Percentiles rank a stretch among this genome's conserved stretches.
These are phyloP conservation scores for Paraphaeosphaeria sporulosa DNA, from an alignment of 2,329 filamentous ascomycete genomes.

Conservation along the genomic window DNA sequence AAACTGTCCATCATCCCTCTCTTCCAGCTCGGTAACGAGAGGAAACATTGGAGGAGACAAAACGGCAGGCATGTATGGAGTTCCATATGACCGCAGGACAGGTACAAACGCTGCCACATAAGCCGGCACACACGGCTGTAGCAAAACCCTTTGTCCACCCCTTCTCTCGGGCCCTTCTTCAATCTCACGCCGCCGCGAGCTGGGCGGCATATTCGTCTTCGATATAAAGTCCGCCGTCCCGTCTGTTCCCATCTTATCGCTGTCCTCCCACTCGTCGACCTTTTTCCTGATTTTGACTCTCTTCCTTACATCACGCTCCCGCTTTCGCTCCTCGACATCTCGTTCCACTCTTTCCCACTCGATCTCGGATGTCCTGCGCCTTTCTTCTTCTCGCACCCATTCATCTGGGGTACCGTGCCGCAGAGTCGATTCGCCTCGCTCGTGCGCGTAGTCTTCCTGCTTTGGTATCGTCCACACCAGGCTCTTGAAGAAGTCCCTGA, in stretches of 20 bases:
- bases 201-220: not conserved
- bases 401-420: slow-evolving; percentile 8
- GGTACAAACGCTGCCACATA: slow-evolving; percentile 6
- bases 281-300: not conserved
- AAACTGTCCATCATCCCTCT: not conserved
- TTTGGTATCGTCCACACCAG: not conserved
- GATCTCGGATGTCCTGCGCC: not conserved
- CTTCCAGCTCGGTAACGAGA: not conserved
- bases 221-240: not conserved
- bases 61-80: not conserved
- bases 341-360: not conserved
- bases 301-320: not conserved
- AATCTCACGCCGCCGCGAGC: not conserved
- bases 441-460: slow-evolving; percentile 11
- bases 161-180: not conserved
- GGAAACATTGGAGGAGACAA: not conserved
- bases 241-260: not conserved
- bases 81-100: not conserved
- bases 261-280: slow-evolving; percentile 5
- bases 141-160: not conserved
- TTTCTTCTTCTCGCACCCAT: slow-evolving; percentile 2
- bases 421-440: not conserved
- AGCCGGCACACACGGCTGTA: slow-evolving; percentile 2
- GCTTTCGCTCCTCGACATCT: not conserved
- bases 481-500: slow-evolving; percentile 28